Conservation (phyloP, 768 basidiomycete species). For the Leccinum barrowsii region DNA sequence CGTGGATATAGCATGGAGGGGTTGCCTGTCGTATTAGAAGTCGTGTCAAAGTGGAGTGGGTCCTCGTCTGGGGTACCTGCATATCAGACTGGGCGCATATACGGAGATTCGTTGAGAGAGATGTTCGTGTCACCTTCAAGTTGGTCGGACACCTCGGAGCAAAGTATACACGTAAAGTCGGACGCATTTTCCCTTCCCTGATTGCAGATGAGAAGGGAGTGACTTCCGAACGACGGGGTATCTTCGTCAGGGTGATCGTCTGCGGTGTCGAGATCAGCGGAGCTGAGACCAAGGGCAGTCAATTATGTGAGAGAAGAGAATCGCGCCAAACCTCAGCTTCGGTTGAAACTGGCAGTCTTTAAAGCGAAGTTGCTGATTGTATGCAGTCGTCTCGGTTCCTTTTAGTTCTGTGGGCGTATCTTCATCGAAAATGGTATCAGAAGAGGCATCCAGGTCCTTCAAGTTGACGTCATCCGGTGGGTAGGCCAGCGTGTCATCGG, state of each 20-base stretch:
- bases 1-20: background rate
- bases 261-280: background rate
- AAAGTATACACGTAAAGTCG: conserved; percentile 21
- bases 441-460: conserved; percentile 17
- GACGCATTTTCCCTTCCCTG: conserved; percentile 10
- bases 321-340: conserved; percentile 16
- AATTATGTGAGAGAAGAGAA: conserved; percentile 3
- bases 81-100: conserved; percentile 22
- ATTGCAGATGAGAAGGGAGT: conserved; percentile 14
- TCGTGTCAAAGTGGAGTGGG: background rate
- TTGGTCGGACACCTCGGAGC: conserved; percentile 8
- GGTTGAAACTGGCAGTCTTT: background rate
- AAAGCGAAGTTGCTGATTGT: background rate
- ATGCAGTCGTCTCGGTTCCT: conserved; percentile 9
- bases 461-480: conserved; percentile 1
- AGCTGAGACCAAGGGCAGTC: conserved; percentile 14
- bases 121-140: conserved; percentile 18
- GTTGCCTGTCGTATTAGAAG: background rate
- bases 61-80: conserved; percentile 7
- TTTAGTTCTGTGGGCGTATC: background rate
- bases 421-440: conserved; percentile 22
- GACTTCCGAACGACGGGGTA: background rate
- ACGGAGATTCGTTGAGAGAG: conserved; percentile 3
- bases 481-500: conserved; percentile 25
- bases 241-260: background rate